Percentiles rank a stretch among this genome's conserved stretches.
These are phyloP conservation scores for Vanrija humicola DNA, from an alignment of 1,284 basidiomycete genomes.

Conservation along the genomic window DNA sequence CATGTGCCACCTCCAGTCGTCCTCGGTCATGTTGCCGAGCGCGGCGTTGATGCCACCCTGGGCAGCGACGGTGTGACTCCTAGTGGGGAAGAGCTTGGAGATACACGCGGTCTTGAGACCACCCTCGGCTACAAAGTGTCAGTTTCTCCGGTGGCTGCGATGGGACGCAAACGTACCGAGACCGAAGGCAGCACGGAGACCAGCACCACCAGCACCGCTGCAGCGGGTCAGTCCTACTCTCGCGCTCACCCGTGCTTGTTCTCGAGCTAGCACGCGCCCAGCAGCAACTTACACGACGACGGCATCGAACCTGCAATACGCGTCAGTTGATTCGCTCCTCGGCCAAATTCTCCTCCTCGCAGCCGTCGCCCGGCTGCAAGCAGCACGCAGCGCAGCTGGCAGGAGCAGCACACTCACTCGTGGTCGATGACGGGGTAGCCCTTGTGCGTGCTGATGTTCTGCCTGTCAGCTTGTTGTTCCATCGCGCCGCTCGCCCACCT, in stretches of 20 bases:
- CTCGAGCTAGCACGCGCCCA: background rate
- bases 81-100: conserved; percentile 98
- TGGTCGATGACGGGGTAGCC: conserved; percentile 93
- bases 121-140: conserved; percentile 66
- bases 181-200: conserved; percentile 97
- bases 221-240: background rate
- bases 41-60: conserved; percentile 99
- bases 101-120: conserved; percentile 98
- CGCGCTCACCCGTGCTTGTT: background rate
- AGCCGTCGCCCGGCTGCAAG: no score
- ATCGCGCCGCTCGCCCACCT: conserved; percentile 24
- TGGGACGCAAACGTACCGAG: conserved; percentile 50
- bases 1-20: conserved; percentile 99
- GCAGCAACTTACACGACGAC: conserved; percentile 77
- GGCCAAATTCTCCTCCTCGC: background rate
- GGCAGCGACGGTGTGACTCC: conserved; percentile 97
- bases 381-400: background rate
- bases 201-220: conserved; percentile 96
- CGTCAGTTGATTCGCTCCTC: conserved; percentile 2
- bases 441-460: conserved; percentile 49
- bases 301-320: conserved; percentile 72
- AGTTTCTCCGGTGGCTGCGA: background rate
- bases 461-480: background rate
- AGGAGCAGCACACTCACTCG: conserved; percentile 41
- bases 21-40: conserved; percentile 98